These are phyloP conservation scores for Gracilaria vermiculophylla DNA, from an alignment of 23 red algal species.

Conservation along the genomic window DNA sequence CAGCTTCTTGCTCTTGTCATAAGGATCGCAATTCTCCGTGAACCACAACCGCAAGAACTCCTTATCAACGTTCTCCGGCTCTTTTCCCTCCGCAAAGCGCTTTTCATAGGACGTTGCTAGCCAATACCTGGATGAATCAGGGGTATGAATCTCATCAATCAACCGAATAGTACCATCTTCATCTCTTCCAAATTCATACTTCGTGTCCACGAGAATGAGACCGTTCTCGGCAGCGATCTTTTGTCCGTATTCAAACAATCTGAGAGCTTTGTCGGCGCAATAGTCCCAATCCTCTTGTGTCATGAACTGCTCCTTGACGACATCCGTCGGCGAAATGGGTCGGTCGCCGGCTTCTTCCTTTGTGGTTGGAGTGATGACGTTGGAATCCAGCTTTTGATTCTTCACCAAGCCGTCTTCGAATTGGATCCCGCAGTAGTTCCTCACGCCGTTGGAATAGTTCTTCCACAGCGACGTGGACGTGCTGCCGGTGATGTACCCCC, in stretches of 20 bases:
- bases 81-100: conserved; percentile 73
- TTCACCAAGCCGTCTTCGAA: conserved; percentile 90
- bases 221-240: conserved; percentile 81
- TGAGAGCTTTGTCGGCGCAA: conserved; percentile 78
- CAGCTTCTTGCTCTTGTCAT: conserved; percentile 81
- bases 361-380: conserved; percentile 97
- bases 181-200: conserved; percentile 97
- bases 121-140: conserved; percentile 97
- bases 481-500: conserved; percentile 97
- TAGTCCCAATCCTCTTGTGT: conserved; percentile 88
- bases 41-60: conserved; percentile 98
- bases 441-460: conserved; percentile 91
- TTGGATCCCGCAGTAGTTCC: conserved; percentile 92
- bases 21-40: conserved; percentile 92
- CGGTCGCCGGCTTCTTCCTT: conserved; percentile 92
- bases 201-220: conserved; percentile 98
- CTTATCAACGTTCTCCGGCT: conserved; percentile 99
- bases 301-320: conserved; percentile 84
- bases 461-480: conserved; percentile 95
- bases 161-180: conserved; percentile 88
- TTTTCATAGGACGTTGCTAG: conserved; percentile 83
- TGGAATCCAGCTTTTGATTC: conserved; percentile 89
- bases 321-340: conserved; percentile 87
- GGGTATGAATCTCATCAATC: conserved; percentile 98
- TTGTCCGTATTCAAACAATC: conserved; percentile 85